These are phyloP conservation scores for Saturnispora ahearnii DNA, from an alignment of 805 yeast genomes.

Conservation along the genomic window DNA sequence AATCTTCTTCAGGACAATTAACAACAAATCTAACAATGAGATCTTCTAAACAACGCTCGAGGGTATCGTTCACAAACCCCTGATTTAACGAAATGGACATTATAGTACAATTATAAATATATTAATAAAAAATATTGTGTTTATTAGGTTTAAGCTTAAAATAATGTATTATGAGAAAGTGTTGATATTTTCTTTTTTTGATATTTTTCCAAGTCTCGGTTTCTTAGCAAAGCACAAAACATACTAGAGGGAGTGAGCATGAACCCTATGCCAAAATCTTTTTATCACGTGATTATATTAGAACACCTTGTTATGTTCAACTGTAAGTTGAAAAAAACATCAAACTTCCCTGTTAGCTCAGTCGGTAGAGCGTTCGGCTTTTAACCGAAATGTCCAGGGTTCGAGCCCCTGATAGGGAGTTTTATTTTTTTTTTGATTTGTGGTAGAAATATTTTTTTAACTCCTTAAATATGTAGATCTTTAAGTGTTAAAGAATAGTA, in stretches of 20 bases:
- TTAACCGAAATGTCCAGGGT: slow-evolving; percentile 55
- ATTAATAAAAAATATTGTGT: not conserved
- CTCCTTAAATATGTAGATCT: too few relatives aligned
- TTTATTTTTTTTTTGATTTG: not conserved
- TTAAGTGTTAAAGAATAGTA: too few relatives aligned
- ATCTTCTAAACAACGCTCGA: slow-evolving; percentile 75
- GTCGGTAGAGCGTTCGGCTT: slow-evolving; percentile 66
- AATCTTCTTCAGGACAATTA: slow-evolving; percentile 87
- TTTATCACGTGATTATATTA: too few relatives aligned
- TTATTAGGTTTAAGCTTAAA: too few relatives aligned
- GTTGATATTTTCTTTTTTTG: too few relatives aligned
- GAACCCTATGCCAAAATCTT: too few relatives aligned
- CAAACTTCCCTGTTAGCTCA: slow-evolving; percentile 41
- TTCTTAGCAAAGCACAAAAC: too few relatives aligned
- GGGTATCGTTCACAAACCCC: slow-evolving; percentile 50
- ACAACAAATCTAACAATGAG: slow-evolving; percentile 80
- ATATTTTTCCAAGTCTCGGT: too few relatives aligned
- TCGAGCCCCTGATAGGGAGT: slow-evolving; percentile 53
- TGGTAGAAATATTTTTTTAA: not conserved
- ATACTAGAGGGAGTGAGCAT: too few relatives aligned
- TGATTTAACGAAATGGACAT: slow-evolving; percentile 31
- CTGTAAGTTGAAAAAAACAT: not conserved
- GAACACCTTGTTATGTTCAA: too few relatives aligned
- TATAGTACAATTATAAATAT: not conserved
- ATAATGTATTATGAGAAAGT: too few relatives aligned